phyloP scores from a whole-genome alignment of 2,329 filamentous ascomycete species.

The Simplicillium sp. region DNA sequence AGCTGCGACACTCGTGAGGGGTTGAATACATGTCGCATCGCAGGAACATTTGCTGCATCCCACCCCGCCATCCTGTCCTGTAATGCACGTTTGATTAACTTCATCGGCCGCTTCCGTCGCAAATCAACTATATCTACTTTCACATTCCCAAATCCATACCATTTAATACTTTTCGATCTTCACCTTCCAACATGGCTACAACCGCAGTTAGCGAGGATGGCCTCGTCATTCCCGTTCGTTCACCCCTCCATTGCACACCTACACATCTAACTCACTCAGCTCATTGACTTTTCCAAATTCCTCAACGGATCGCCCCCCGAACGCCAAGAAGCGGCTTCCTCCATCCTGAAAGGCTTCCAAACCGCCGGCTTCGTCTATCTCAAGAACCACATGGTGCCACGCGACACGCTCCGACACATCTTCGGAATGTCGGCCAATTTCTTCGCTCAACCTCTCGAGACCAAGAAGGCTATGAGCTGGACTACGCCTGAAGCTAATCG shows the following conservation, averaged over 20 bases:
- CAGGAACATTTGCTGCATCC: too few species aligned
- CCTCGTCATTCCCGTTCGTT: slow-evolving; percentile 43
- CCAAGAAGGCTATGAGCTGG: slow-evolving; percentile 62
- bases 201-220: slow-evolving; percentile 41
- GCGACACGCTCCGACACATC: slow-evolving; percentile 46
- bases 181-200: slow-evolving; percentile 5
- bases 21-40: too few species aligned
- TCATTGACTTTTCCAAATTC: slow-evolving; percentile 72
- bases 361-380: slow-evolving; percentile 85
- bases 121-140: too few species aligned
- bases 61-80: too few species aligned
- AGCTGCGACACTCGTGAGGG: too few species aligned
- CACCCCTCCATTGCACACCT: slow-evolving; percentile 9
- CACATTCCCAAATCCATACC: too few species aligned
- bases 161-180: neutral
- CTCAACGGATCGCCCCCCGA: slow-evolving; percentile 50
- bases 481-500: slow-evolving; percentile 64
- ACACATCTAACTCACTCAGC: slow-evolving; percentile 31
- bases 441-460: slow-evolving; percentile 52
- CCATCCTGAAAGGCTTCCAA: slow-evolving; percentile 73
- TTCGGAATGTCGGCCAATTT: slow-evolving; percentile 63
- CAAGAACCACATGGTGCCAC: slow-evolving; percentile 63
- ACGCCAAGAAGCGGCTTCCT: slow-evolving; percentile 55
- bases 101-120: too few species aligned
- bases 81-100: too few species aligned